phyloP scores from a whole-genome alignment of 331 rosid species.

The Arachis monticola region DNA sequence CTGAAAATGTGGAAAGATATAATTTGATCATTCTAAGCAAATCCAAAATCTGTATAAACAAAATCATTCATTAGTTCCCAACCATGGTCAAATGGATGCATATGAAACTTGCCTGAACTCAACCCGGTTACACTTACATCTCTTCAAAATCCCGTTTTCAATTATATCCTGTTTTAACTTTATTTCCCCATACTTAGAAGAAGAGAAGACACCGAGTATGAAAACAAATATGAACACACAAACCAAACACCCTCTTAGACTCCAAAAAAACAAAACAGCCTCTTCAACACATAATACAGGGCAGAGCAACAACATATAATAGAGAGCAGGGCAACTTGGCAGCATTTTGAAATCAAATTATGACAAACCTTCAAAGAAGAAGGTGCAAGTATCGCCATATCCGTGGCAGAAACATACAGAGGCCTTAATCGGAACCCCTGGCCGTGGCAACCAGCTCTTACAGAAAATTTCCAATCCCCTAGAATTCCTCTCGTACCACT shows the following conservation, averaged over 20 bases:
- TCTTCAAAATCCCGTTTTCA: too few relatives aligned
- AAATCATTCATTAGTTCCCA: too few relatives aligned
- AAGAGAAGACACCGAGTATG: too few relatives aligned
- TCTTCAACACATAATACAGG: background rate
- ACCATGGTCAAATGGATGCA: too few relatives aligned
- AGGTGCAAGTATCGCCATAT: conserved; percentile 95
- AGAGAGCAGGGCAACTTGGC: background rate
- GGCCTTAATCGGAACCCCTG: conserved; percentile 66
- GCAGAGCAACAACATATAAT: too few relatives aligned
- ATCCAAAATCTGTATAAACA: too few relatives aligned
- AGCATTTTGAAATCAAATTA: conserved; percentile 4
- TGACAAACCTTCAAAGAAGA: conserved; percentile 88
- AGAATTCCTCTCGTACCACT: conserved; percentile 80
- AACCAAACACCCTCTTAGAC: background rate
- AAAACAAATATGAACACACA: background rate
- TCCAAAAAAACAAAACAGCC: background rate
- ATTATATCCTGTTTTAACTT: too few relatives aligned
- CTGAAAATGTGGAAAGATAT: too few relatives aligned
- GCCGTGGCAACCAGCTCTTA: conserved; percentile 72
- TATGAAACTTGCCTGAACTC: too few relatives aligned
- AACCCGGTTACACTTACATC: too few relatives aligned
- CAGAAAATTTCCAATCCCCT: conserved; percentile 73
- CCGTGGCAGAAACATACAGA: conserved; percentile 91
- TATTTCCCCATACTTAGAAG: too few relatives aligned
- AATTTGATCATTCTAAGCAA: too few relatives aligned